phyloP scores from a whole-genome alignment of 2,329 filamentous ascomycete species.

The Trematosphaeria pertusa region DNA sequence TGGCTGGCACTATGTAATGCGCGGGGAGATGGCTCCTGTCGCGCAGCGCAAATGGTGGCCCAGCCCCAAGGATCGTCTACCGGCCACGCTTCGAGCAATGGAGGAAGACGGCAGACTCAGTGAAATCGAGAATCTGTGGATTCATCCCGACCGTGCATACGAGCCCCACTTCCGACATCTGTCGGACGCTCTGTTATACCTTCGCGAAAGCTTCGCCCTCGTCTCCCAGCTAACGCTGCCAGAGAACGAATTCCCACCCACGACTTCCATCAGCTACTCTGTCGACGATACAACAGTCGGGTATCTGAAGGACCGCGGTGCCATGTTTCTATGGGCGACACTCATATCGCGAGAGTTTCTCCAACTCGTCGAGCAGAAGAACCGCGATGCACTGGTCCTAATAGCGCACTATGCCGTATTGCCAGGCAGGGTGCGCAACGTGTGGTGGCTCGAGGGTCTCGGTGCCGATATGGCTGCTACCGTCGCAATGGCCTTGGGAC shows the following conservation, averaged over 20 bases:
- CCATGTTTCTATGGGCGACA: constrained; percentile 42
- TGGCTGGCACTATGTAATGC: constrained; percentile 40
- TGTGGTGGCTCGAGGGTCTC: constrained; percentile 46
- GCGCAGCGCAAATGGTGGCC: constrained; percentile 46
- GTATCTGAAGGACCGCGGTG: constrained; percentile 39
- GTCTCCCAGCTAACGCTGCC: constrained; percentile 39
- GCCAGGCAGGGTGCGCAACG: constrained; percentile 38
- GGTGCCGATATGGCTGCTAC: constrained; percentile 41
- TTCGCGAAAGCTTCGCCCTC: constrained; percentile 40
- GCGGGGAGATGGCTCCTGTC: constrained; percentile 34
- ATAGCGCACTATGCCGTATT: constrained; percentile 49
- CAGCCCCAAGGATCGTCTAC: constrained; percentile 13
- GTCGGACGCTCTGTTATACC: constrained; percentile 28
- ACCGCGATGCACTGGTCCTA: constrained; percentile 44
- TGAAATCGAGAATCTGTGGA: constrained; percentile 36
- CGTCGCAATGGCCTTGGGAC: constrained; percentile 41
- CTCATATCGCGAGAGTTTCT: constrained; percentile 39
- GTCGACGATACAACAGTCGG: constrained; percentile 36
- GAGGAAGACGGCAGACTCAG: constrained; percentile 37
- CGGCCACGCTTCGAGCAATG: constrained; percentile 31
- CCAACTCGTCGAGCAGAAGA: constrained; percentile 35
- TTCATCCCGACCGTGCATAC: constrained; percentile 13
- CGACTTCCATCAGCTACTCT: constrained; percentile 38
- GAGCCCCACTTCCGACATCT: constrained; percentile 23
- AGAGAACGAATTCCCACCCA: constrained; percentile 24